Evolutionary conservation across 108 stramenopile species (phyloP).

Genomic region (Discostella pseudostelligera): DNA sequence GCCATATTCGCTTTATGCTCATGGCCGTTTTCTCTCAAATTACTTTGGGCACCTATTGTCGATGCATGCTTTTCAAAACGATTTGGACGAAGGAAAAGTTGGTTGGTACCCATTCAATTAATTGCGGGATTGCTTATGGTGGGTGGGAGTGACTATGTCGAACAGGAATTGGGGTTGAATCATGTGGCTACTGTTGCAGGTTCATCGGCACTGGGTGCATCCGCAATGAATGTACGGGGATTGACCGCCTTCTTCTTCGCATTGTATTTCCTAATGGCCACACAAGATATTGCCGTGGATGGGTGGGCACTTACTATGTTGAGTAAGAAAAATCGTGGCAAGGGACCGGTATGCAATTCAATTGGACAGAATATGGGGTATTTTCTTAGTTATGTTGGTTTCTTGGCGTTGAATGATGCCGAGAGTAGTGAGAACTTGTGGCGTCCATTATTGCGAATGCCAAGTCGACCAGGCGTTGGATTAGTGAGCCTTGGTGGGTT

Average conservation of each 20-base stretch:
- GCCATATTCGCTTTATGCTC: slow-evolving; percentile 93
- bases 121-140: slow-evolving; percentile 89
- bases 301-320: slow-evolving; percentile 99
- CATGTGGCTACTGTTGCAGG: slow-evolving; percentile 4
- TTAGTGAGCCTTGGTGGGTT: slow-evolving; percentile 87
- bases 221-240: slow-evolving; percentile 67
- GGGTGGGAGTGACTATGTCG: slow-evolving; percentile 78
- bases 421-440: slow-evolving; percentile 85
- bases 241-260: slow-evolving; percentile 93
- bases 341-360: slow-evolving; percentile 92
- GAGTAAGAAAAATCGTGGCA: slow-evolving; percentile 89
- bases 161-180: slow-evolving; percentile 69
- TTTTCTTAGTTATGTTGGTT: slow-evolving; percentile 94
- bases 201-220: slow-evolving; percentile 6
- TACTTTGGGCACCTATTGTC: slow-evolving; percentile 98
- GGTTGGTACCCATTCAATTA: slow-evolving; percentile 96
- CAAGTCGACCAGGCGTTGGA: slow-evolving; percentile 57
- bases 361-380: slow-evolving; percentile 98
- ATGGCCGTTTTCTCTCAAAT: slow-evolving; percentile 97
- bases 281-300: slow-evolving; percentile 99
- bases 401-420: slow-evolving; percentile 93
- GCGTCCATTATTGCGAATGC: slow-evolving; percentile 70
- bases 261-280: slow-evolving; percentile 98
- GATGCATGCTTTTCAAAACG: slow-evolving; percentile 87
- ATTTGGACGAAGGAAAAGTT: slow-evolving; percentile 95